Evolutionary conservation across 2,329 filamentous ascomycete genomes (phyloP), one percentile per base, ranked within the genome.

Genomic region (Monascus ruber): DNA sequence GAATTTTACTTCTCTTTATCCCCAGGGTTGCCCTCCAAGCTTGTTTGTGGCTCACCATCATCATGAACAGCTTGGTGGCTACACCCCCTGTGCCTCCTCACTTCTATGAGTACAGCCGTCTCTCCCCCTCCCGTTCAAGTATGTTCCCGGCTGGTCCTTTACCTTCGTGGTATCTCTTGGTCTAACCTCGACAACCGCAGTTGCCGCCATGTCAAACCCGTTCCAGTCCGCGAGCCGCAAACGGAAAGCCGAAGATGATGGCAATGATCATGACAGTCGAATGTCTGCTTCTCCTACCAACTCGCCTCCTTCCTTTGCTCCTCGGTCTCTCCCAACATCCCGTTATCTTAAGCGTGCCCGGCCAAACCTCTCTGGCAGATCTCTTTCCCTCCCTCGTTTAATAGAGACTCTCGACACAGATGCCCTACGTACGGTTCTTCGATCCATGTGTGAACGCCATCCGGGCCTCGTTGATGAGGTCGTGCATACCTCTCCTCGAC

Each of bases 351-450:
- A 83, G 62, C 71, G 76, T 43, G 66, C 73, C 47, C 74, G 78
- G 42, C 76, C 80, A 50, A 87, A 93, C 51, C 62, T 86, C 43
- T 73, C 72, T 24, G 80, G 80, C 32, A 70, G 79, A 43, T 77
- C 80, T 35, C 69, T 85, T 35, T 66, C 78, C 24, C 67, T 85
- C 24, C 72, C 78, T 41, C 81, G 91, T 54, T 76, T 98, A n/a
- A 79, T 98, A 46, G 89, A 98, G 66, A 96, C 91, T 0, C 77
- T 98, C 34, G 85, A 93, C 55, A 81, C 81, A 43, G 76, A 84
- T 43, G 85, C 93, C 49, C 74, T 98, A 54, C 81, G 89, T 50
- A 79, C 77, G 29, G 80, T 95, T 1, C 74, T 98, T n/a, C 85
- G 88, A 59, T 81, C 83, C 39, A 84, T 98, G 57, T 95, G 88